These are phyloP conservation scores for Rhodotorula sp. DNA, from an alignment of 1,284 basidiomycete genomes.

Conservation along the genomic window DNA sequence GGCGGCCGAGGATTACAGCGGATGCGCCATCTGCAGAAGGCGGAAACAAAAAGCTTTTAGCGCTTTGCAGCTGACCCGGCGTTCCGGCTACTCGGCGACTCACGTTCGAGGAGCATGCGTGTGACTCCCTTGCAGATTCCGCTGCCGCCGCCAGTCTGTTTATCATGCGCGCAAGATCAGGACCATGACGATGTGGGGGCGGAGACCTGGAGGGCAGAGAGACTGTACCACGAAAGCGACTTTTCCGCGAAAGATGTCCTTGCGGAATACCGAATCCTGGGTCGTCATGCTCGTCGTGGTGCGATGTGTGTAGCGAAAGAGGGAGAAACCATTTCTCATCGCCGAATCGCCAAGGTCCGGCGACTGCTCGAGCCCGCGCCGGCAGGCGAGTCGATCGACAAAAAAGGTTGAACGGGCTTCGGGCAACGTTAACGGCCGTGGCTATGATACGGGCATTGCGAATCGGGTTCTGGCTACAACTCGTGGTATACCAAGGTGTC, in stretches of 20 bases:
- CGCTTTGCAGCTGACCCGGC: not conserved
- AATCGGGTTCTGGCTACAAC: too few relatives aligned
- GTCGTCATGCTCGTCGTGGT: not conserved
- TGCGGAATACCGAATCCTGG: constrained; percentile 60
- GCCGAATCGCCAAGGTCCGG: too few relatives aligned
- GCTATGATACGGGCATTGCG: too few relatives aligned
- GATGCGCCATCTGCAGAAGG: constrained; percentile 49
- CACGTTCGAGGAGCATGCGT: constrained; percentile 81
- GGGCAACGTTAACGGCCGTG: too few relatives aligned
- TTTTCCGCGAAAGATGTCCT: constrained; percentile 83
- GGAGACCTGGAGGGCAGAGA: constrained; percentile 52
- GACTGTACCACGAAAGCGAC: constrained; percentile 73
- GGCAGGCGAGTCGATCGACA: too few relatives aligned
- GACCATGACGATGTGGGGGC: not conserved
- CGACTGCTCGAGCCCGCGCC: too few relatives aligned
- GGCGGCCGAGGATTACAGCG: constrained; percentile 44
- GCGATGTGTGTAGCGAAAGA: not conserved
- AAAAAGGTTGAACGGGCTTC: too few relatives aligned
- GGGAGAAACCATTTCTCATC: not conserved
- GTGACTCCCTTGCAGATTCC: constrained; percentile 84
- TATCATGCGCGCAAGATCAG: too few relatives aligned
- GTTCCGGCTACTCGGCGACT: not conserved
- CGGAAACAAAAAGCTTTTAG: not conserved
- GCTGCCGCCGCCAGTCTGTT: constrained; percentile 33
- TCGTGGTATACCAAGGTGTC: too few relatives aligned